phyloP scores from a whole-genome alignment of 345 rosid genomes.

The Melaleuca alternifolia region DNA sequence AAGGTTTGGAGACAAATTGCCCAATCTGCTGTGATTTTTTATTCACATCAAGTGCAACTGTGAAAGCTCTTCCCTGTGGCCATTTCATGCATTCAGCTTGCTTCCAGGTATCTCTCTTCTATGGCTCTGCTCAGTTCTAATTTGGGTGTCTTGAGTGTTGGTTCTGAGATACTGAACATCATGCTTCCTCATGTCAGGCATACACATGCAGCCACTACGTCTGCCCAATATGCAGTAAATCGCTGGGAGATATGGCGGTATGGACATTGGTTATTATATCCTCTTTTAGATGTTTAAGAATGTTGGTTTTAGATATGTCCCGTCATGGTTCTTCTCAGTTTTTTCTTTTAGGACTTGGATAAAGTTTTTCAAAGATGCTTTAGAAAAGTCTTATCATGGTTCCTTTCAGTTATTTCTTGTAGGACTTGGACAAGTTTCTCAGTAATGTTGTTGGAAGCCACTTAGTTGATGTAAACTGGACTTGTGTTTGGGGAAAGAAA shows the following conservation, averaged over 20 bases:
- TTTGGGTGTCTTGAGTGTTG: not conserved
- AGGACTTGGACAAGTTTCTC: not conserved
- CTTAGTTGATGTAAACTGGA: not conserved
- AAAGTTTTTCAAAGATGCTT: not conserved
- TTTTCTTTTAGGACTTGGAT: not conserved
- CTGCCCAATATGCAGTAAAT: slow-evolving; percentile 90
- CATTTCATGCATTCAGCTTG: slow-evolving; percentile 92
- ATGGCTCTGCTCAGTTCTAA: not conserved
- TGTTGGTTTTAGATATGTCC: not conserved
- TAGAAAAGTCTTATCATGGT: not conserved
- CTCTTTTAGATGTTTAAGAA: not conserved
- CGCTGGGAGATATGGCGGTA: slow-evolving; percentile 95
- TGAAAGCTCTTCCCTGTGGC: slow-evolving; percentile 84
- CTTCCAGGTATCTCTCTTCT: slow-evolving; percentile 54
- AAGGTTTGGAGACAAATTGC: slow-evolving; percentile 76
- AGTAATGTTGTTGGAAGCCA: not conserved
- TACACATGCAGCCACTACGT: slow-evolving; percentile 90
- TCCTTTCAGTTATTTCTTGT: not conserved
- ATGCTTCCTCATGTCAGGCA: slow-evolving; percentile 29
- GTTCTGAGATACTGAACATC: not conserved
- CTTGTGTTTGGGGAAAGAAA: not conserved
- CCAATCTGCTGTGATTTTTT: slow-evolving; percentile 84
- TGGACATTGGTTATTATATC: slow-evolving; percentile 1
- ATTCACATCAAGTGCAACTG: slow-evolving; percentile 74
- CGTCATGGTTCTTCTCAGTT: not conserved